Conservation (phyloP, 1,284 basidiomycete species). For the Cystobasidium pallidum region DNA sequence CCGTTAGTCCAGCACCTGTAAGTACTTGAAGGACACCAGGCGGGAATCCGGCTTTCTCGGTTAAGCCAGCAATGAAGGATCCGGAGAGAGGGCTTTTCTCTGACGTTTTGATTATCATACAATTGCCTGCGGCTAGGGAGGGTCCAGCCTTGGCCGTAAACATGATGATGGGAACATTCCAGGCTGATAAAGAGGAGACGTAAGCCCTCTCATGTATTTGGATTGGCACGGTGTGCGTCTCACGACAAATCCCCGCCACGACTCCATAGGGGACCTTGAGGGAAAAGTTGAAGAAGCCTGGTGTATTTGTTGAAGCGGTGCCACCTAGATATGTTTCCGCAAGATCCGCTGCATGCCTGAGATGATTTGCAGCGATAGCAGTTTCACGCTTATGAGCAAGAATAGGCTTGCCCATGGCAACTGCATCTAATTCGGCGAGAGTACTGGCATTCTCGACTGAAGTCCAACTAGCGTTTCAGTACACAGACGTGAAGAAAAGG, state of each 20-base stretch:
- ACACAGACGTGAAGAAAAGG: not conserved
- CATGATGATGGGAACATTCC: constrained; percentile 50
- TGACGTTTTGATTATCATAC: constrained; percentile 54
- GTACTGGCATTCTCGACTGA: constrained; percentile 15
- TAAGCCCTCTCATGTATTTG: too few species aligned
- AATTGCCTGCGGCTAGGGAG: constrained; percentile 53
- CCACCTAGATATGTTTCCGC: constrained; percentile 33
- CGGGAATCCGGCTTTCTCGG: constrained; percentile 52
- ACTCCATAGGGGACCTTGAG: constrained; percentile 37
- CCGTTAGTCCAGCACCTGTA: constrained; percentile 52
- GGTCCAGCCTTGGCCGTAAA: constrained; percentile 54
- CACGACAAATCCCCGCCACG: constrained; percentile 35
- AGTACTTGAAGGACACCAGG: constrained; percentile 52
- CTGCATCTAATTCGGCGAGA: constrained; percentile 26
- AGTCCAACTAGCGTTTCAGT: not conserved
- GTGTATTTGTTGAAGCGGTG: constrained; percentile 38
- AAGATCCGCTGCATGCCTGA: constrained; percentile 33
- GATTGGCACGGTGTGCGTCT: too few species aligned
- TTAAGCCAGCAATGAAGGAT: constrained; percentile 50
- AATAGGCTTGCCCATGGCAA: constrained; percentile 33
- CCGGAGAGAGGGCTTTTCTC: constrained; percentile 53
- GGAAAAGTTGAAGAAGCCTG: constrained; percentile 40
- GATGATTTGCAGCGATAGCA: not conserved
- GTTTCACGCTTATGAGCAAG: constrained; percentile 6
- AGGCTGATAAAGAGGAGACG: constrained; percentile 41